Percentiles rank a stretch among this genome's conserved stretches.
phyloP scores from a whole-genome alignment of 2,329 filamentous ascomycete genomes.

The Fusarium tjaetaba region DNA sequence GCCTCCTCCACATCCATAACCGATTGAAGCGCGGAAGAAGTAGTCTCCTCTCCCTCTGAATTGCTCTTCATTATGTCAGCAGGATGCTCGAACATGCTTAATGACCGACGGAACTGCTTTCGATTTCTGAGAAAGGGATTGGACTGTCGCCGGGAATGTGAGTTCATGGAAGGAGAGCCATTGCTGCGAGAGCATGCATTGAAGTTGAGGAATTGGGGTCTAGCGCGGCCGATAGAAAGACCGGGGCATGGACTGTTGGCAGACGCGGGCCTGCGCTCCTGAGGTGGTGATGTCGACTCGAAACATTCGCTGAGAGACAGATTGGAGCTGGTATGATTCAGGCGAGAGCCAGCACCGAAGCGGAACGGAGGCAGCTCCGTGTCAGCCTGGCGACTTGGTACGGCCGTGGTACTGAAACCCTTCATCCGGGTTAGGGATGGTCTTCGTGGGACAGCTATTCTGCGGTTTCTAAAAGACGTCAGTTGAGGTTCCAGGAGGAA shows the following conservation, averaged over 20 bases:
- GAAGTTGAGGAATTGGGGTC: conserved; percentile 71
- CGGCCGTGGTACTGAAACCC: conserved; percentile 73
- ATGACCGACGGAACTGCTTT: conserved; percentile 88
- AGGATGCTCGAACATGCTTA: conserved; percentile 98
- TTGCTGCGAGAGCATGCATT: conserved; percentile 67
- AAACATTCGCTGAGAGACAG: conserved; percentile 85
- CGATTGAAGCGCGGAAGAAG: conserved; percentile 65
- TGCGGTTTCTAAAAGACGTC: conserved; percentile 60
- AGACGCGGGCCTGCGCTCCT: conserved; percentile 70
- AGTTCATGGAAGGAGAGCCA: conserved; percentile 75
- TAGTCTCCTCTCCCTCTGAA: conserved; percentile 63
- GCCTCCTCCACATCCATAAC: conserved; percentile 86
- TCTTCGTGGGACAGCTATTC: conserved; percentile 74
- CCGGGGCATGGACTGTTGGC: conserved; percentile 67
- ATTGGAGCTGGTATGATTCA: conserved; percentile 45
- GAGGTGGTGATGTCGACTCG: conserved; percentile 76
- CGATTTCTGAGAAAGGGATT: conserved; percentile 79
- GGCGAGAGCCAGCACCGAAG: conserved; percentile 64
- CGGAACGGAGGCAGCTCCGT: conserved; percentile 77
- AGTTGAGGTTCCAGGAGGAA: conserved; percentile 34
- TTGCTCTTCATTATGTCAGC: conserved; percentile 88
- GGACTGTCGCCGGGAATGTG: conserved; percentile 76
- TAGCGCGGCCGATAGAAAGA: conserved; percentile 69
- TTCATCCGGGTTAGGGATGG: conserved; percentile 81
- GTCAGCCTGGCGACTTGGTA: conserved; percentile 71